Percentiles rank a stretch among this genome's conserved stretches.
phyloP scores from a whole-genome alignment of 1,139 yeast species.

The Protomyces pachydermus region DNA sequence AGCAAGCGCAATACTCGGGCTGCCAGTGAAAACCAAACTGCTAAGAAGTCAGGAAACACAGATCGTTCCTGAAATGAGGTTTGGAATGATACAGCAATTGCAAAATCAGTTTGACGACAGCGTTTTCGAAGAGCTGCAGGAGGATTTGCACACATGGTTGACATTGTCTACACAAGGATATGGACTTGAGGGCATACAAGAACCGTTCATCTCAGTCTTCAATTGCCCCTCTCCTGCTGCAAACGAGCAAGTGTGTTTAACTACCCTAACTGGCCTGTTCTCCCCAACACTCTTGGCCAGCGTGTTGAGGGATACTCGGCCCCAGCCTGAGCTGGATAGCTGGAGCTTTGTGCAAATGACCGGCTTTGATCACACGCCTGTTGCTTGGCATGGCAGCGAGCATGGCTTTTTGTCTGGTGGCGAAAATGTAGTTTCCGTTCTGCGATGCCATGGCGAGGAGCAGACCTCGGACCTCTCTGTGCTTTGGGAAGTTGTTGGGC shows the following conservation, averaged over 20 bases:
- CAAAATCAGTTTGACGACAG: background rate
- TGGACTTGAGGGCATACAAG: background rate
- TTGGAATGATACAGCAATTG: background rate
- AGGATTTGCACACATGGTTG: conserved; percentile 8
- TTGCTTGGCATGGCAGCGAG: conserved; percentile 19
- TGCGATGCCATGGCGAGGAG: background rate
- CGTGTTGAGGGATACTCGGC: background rate
- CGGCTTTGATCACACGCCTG: conserved; percentile 16
- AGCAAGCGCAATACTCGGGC: background rate
- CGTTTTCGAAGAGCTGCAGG: conserved; percentile 8
- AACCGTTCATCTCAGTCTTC: conserved; percentile 9
- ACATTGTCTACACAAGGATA: background rate
- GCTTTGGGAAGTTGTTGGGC: background rate
- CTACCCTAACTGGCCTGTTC: conserved; percentile 6
- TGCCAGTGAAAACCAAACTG: background rate
- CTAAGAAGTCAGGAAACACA: background rate
- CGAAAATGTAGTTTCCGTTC: conserved; percentile 10
- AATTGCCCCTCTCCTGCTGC: background rate
- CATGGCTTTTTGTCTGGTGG: conserved; percentile 18
- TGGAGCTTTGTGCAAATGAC: conserved; percentile 7
- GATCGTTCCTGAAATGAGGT: background rate
- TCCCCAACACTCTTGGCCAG: background rate
- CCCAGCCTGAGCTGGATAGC: background rate
- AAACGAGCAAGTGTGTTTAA: background rate
- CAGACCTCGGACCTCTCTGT: background rate